Conservation (phyloP, 805 yeast genomes). For the Yarrowia sp. region DNA sequence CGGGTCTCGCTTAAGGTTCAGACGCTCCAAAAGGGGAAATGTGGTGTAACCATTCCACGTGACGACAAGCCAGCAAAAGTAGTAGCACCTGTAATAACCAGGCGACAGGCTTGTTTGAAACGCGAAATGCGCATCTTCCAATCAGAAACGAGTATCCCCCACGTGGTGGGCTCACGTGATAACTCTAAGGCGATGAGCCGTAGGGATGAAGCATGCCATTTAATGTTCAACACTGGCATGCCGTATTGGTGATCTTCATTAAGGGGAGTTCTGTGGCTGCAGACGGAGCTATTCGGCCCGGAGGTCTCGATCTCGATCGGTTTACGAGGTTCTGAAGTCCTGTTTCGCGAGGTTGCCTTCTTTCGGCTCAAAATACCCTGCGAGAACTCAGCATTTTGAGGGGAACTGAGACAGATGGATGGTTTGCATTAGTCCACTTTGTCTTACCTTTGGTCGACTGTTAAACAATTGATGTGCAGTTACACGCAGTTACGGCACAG, state of each 20-base stretch:
- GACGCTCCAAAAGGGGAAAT: neutral
- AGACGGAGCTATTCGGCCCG: too few relatives aligned
- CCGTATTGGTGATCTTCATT: neutral
- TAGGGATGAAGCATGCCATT: too few relatives aligned
- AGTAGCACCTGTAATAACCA: too few relatives aligned
- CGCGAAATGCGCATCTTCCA: neutral
- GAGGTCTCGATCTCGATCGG: too few relatives aligned
- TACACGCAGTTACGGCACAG: neutral
- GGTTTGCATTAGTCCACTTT: constrained; percentile 7
- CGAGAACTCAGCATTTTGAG: too few relatives aligned
- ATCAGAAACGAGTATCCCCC: neutral
- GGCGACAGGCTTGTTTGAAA: too few relatives aligned
- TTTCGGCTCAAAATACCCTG: too few relatives aligned
- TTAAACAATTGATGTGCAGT: neutral
- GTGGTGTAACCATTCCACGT: neutral
- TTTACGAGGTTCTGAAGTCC: too few relatives aligned
- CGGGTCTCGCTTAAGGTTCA: too few relatives aligned
- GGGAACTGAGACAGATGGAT: constrained; percentile 20
- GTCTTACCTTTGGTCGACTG: neutral
- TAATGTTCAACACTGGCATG: neutral
- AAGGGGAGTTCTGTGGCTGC: neutral
- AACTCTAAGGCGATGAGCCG: too few relatives aligned
- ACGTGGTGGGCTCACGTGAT: constrained; percentile 11
- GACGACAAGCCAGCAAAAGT: neutral
- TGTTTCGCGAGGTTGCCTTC: too few relatives aligned